phyloP scores from a whole-genome alignment of 768 basidiomycete genomes.

The Phlebiopsis gigantea region DNA sequence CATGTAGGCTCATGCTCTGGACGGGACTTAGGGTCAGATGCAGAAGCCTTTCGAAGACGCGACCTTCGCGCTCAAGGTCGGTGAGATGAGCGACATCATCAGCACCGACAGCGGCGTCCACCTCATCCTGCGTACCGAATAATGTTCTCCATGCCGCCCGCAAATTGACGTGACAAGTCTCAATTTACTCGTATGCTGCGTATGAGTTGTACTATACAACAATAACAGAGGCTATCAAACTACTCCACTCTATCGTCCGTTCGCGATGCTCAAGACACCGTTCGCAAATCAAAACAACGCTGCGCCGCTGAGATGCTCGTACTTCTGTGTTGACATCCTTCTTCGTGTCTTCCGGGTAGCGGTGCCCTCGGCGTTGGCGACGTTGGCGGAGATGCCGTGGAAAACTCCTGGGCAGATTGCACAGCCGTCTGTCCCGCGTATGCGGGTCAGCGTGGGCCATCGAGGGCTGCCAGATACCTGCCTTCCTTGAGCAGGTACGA shows the following conservation, averaged over 20 bases:
- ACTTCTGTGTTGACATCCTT: constrained; percentile 21
- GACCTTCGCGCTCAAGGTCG: constrained; percentile 63
- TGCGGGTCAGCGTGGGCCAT: not conserved
- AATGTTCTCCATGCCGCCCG: not conserved
- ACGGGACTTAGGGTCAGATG: constrained; percentile 63
- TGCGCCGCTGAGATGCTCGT: constrained; percentile 17
- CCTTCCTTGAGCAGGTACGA: constrained; percentile 19
- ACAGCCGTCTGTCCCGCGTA: constrained; percentile 15
- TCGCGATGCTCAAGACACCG: not conserved
- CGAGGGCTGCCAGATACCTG: not conserved
- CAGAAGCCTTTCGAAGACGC: constrained; percentile 97
- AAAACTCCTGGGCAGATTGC: constrained; percentile 21
- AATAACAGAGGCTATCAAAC: not conserved
- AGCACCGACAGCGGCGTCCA: constrained; percentile 95
- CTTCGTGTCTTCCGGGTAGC: constrained; percentile 14
- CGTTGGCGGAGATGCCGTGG: constrained; percentile 24
- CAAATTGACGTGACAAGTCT: not conserved
- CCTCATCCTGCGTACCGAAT: constrained; percentile 82
- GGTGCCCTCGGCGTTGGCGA: constrained; percentile 21
- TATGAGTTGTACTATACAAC: not conserved
- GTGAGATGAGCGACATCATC: constrained; percentile 76
- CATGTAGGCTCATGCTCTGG: not conserved
- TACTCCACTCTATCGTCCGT: not conserved
- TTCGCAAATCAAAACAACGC: constrained; percentile 11
- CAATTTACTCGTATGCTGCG: not conserved